Evolutionary conservation across 148 eudicot genomes (phyloP).

Genomic region (Agrostemma githago): DNA sequence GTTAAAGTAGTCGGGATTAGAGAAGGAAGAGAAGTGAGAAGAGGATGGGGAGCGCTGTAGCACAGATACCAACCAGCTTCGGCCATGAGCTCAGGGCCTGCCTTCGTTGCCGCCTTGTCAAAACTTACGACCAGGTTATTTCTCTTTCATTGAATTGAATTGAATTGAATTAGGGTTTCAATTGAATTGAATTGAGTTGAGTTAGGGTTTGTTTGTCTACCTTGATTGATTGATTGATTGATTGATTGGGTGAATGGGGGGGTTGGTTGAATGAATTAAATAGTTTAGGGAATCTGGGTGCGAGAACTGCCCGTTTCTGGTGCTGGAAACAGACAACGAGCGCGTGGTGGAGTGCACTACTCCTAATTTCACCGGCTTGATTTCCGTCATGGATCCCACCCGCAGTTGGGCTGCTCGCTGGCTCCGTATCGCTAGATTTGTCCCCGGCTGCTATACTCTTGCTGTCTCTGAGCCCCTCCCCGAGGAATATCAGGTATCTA

Average conservation of each 20-base stretch:
- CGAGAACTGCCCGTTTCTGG: constrained; percentile 95
- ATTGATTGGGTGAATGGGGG: neutral
- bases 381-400: constrained; percentile 88
- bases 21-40: neutral
- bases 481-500: constrained; percentile 56
- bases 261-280: neutral
- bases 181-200: neutral
- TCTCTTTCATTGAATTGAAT: neutral
- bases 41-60: constrained; percentile 37
- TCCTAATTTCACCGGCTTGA: constrained; percentile 88
- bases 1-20: neutral
- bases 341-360: constrained; percentile 91
- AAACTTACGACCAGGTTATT: constrained; percentile 78
- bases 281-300: constrained; percentile 93
- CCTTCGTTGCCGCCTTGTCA: constrained; percentile 86
- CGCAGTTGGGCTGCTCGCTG: constrained; percentile 97
- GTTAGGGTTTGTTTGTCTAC: constrained; percentile 1
- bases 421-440: constrained; percentile 80
- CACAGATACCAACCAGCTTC: constrained; percentile 88
- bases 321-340: constrained; percentile 79
- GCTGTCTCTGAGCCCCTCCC: constrained; percentile 77
- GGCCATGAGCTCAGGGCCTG: constrained; percentile 90
- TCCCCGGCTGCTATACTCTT: constrained; percentile 75
- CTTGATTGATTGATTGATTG: no score
- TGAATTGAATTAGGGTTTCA: neutral